These are phyloP conservation scores for Trichaptum fuscoviolaceum DNA, from an alignment of 768 basidiomycete genomes.

Conservation along the genomic window DNA sequence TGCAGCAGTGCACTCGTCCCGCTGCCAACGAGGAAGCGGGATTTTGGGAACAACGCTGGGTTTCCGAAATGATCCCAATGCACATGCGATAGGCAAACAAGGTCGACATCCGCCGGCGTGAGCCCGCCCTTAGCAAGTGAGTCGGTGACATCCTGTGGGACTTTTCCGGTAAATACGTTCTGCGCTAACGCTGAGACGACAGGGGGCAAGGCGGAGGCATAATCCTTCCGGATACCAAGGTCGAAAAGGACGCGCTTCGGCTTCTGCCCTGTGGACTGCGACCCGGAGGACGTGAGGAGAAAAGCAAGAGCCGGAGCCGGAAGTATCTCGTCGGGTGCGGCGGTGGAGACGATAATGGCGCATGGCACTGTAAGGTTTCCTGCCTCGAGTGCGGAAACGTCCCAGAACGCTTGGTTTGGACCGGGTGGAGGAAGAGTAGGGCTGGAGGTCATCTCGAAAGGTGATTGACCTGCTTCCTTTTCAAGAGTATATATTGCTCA, in stretches of 20 bases:
- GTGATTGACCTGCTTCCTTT: background rate
- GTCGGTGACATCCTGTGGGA: slow-evolving; percentile 31
- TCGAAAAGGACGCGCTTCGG: slow-evolving; percentile 36
- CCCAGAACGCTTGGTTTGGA: slow-evolving; percentile 15
- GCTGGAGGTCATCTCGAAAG: background rate
- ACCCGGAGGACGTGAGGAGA: slow-evolving; percentile 11
- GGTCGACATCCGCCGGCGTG: slow-evolving; percentile 35
- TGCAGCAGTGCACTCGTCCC: slow-evolving; percentile 30
- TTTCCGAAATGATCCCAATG: slow-evolving; percentile 53
- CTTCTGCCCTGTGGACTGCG: background rate
- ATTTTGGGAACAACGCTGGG: slow-evolving; percentile 37
- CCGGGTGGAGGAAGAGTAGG: slow-evolving; percentile 15
- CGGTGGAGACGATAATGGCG: slow-evolving; percentile 14
- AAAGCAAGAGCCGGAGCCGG: slow-evolving; percentile 15
- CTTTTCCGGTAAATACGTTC: slow-evolving; percentile 6
- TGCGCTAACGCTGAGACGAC: slow-evolving; percentile 24
- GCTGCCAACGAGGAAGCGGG: slow-evolving; percentile 44
- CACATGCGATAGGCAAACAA: slow-evolving; percentile 45
- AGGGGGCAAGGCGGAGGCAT: slow-evolving; percentile 34
- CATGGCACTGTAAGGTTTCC: slow-evolving; percentile 15
- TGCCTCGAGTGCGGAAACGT: slow-evolving; percentile 21
- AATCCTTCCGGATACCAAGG: slow-evolving; percentile 47
- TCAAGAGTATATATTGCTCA: no score
- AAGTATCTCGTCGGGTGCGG: slow-evolving; percentile 1
- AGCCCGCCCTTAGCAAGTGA: slow-evolving; percentile 47